A percentile compares a stretch with the other conserved stretches of the same genome.
phyloP scores from a whole-genome alignment of 805 yeast species.

The Hanseniaspora lachancei region DNA sequence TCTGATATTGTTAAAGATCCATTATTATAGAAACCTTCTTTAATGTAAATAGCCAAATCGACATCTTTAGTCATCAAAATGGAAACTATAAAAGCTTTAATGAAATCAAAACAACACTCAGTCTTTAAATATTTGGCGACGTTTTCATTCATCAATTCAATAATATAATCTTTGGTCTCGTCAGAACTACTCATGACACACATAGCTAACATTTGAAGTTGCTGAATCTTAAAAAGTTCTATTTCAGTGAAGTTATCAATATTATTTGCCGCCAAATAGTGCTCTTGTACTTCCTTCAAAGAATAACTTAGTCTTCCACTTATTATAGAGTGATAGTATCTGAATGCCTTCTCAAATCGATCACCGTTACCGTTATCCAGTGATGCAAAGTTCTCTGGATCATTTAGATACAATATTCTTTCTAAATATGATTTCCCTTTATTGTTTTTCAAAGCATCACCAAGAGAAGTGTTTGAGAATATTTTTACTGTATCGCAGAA shows the following conservation, averaged over 20 bases:
- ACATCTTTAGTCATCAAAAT: conserved; percentile 2
- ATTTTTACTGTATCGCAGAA: not conserved
- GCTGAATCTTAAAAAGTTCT: not conserved
- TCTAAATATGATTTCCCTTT: conserved; percentile 5
- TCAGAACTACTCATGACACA: not conserved
- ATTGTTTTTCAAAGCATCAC: not conserved
- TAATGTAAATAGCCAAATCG: conserved; percentile 8
- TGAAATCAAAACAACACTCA: not conserved
- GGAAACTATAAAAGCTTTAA: not conserved
- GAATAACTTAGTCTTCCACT: not conserved
- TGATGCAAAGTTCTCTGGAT: not conserved
- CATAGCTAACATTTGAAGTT: not conserved
- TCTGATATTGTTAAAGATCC: not conserved
- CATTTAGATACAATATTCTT: conserved; percentile 1
- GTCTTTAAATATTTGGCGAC: not conserved
- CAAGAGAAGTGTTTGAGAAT: not conserved
- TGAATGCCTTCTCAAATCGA: conserved; percentile 10
- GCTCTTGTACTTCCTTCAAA: not conserved
- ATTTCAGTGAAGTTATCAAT: not conserved
- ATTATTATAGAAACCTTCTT: conserved; percentile 5
- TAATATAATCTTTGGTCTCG: not conserved
- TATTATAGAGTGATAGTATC: not conserved
- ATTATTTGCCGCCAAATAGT: not conserved
- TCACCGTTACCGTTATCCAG: not conserved
- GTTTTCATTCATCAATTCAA: conserved; percentile 1